Evolutionary conservation across 441 rosid genomes (phyloP), one percentile per base, ranked within the genome.

Genomic region (Brassica hybrid): DNA sequence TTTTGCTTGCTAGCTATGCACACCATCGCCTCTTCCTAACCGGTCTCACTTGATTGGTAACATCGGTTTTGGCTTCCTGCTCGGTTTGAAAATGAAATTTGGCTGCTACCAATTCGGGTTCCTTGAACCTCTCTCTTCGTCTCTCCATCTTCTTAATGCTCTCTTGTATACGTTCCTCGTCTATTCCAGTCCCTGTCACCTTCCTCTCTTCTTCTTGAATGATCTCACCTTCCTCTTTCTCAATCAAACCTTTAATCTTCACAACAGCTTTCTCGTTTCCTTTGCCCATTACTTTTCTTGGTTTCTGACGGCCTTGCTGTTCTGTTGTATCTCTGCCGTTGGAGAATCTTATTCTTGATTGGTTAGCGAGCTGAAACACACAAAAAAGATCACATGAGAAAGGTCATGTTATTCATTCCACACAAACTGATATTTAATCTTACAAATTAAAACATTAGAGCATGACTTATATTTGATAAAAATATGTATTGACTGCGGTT

Each of bases 91-190:
- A 67, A 30, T 77, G 61, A 16, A 64, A 14, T 70, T 71, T 74
- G 30, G 80, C 79, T 68, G 76, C 81, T 62, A 80, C 81, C 65
- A 80, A 7, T 8, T 76, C 58, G 2, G 84, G 58, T 69, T 85
- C 83, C 79, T 86, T 85, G 79, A 92, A 92, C 60, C 94, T 86
- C 83, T 86, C 86, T 77, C 86, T 84, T 58, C 91, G 81, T 80
- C 79, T 89, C 81, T 88, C 89, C 90, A 92, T 88, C 85, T 86
- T 89, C 36, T 87, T 91, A 48, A 90, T 14, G 7, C 86, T 81
- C 32, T 83, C 89, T 65, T 66, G 76, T 64, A 89, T 81, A 36
- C 65, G 77, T 12, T 84, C 79, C 2, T 83, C 77, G 50, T 86
- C 88, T 59, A 80, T 80, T 64, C 54, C 83, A 34, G 21, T 43